Percentiles rank a stretch among this genome's conserved stretches.
phyloP scores from a whole-genome alignment of 2,329 filamentous ascomycete species.

The Akanthomyces dipterigenus region DNA sequence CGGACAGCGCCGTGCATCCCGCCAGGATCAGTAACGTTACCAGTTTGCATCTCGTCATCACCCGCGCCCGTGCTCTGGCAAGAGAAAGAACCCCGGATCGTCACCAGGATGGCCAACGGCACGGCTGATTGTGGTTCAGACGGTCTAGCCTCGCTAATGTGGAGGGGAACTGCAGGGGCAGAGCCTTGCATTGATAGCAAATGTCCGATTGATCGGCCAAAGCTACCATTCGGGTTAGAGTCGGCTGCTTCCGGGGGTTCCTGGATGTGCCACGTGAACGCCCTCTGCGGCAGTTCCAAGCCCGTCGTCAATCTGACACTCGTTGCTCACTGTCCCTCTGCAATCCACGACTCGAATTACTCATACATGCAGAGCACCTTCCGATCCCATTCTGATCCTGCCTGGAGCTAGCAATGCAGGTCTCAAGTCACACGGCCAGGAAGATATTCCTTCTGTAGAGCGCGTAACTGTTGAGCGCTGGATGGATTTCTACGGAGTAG shows the following conservation, averaged over 20 bases:
- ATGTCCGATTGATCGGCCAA: slow-evolving; percentile 3
- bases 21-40: background rate
- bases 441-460: background rate
- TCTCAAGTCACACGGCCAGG: background rate
- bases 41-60: background rate
- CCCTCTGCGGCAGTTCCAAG: background rate
- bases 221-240: background rate
- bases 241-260: background rate
- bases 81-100: background rate
- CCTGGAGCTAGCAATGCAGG: no score
- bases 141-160: background rate
- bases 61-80: background rate
- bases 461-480: background rate
- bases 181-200: background rate
- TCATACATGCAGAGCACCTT: background rate
- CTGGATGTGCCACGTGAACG: background rate
- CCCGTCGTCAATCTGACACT: background rate
- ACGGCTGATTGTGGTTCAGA: background rate
- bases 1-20: background rate
- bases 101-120: background rate
- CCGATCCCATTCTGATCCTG: background rate
- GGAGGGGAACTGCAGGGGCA: background rate
- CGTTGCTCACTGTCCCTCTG: background rate
- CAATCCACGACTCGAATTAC: background rate
- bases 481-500: background rate